Base-by-base conservation (phyloP, 2,329 filamentous ascomycete genomes). In the Trichoderma guizhouense region DNA sequence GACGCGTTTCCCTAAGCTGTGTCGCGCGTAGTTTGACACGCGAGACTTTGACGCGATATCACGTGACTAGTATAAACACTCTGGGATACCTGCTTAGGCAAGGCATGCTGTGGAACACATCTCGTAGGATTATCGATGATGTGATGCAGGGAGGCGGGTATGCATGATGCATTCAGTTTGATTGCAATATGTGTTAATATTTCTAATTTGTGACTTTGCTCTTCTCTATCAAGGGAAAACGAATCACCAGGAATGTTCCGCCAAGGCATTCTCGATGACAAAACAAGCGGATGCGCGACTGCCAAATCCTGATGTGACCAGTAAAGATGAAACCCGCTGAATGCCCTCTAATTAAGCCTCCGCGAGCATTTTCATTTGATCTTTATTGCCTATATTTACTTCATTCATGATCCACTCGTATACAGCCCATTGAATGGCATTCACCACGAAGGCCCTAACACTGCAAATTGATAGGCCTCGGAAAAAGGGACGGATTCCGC, bases 391-490 rank as follows among this genome's bases (percentile, higher is more conserved):
- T 34, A 77, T 75, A 55, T 73, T 83, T 26, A 91, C 78, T 77
- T 88, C 84, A 30, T 80, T 78, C 92, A 97, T 95, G 77, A 93
- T 88, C 90, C 92, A 94, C 82, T 98, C 95, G 79, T 98, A 98
- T 7, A 93, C 89, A 28, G 92, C 92, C 95, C 95, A 98, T 83
- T 94, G 86, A n/a, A 93, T 92, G 3, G 95, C 95, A 83, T 98
- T 98, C 51, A 98, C 95, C 67, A 97, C 84, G 79, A 98, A 98
- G 0, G 95, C 95, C 75, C 95, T 86, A 9, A 92, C 82, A 80
- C 93, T 97, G 81, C 95, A 98, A 36, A 97, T 86, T 0, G 90
- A 89, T 55, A 98, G 81, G 0, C 93, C 93, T 34, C 90, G 86
- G 79, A 93, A 94, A 81, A 95, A 94, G 1, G 89, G 86, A 36